Evolutionary conservation across 495 filamentous ascomycete genomes (phyloP).

Genomic region (Penicillium ucsense): DNA sequence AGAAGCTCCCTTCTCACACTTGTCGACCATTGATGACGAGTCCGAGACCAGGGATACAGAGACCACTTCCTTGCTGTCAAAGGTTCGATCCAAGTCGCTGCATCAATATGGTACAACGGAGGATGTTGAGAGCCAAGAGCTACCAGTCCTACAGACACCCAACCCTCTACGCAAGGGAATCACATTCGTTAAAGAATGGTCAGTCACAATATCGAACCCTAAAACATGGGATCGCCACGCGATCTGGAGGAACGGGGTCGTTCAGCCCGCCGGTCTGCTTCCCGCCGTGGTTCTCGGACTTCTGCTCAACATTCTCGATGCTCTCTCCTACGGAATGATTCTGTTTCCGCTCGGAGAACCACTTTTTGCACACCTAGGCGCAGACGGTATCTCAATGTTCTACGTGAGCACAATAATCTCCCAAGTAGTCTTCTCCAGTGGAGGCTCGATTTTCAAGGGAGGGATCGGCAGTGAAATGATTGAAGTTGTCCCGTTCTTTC

Average conservation of each 20-base stretch:
- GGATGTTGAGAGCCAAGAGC: slow-evolving; percentile 33
- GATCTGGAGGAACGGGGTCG: slow-evolving; percentile 53
- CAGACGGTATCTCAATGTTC: slow-evolving; percentile 96
- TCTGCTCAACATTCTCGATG: slow-evolving; percentile 87
- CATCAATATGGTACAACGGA: slow-evolving; percentile 23
- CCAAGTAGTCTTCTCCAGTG: slow-evolving; percentile 80
- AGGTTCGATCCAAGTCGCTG: slow-evolving; percentile 24
- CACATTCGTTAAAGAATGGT: slow-evolving; percentile 16
- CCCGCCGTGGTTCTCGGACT: slow-evolving; percentile 84
- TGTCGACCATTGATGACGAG: slow-evolving; percentile 12
- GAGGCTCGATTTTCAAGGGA: slow-evolving; percentile 80
- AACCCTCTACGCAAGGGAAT: slow-evolving; percentile 12
- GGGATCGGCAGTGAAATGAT: slow-evolving; percentile 98
- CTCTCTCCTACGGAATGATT: slow-evolving; percentile 94
- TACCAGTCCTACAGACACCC: slow-evolving; percentile 2
- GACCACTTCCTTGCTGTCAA: slow-evolving; percentile 33
- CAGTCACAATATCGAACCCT: slow-evolving; percentile 37
- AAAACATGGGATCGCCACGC: slow-evolving; percentile 61
- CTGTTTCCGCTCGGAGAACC: slow-evolving; percentile 82
- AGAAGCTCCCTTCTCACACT: slow-evolving; percentile 9
- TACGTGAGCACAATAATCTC: slow-evolving; percentile 95
- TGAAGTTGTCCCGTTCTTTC: slow-evolving; percentile 95
- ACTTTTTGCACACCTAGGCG: slow-evolving; percentile 71
- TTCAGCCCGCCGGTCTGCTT: slow-evolving; percentile 57
- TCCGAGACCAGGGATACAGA: slow-evolving; percentile 25